phyloP scores from a whole-genome alignment of 2,329 filamentous ascomycete genomes.

The Fusarium avenaceum region DNA sequence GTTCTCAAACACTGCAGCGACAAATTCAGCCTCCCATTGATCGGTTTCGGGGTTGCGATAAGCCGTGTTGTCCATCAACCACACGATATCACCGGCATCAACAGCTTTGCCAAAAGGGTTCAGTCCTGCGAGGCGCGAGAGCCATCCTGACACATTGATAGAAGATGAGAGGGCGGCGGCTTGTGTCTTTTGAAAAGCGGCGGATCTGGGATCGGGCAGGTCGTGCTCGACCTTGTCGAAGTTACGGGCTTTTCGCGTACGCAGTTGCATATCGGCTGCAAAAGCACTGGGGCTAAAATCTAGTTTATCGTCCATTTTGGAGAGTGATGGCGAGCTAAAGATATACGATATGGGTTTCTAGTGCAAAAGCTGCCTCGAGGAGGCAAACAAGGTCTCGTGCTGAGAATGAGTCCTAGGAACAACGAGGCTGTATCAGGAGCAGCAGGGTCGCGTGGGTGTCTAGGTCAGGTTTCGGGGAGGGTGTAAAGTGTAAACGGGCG shows the following conservation, averaged over 20 bases:
- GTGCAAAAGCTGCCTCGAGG: conserved; percentile 12
- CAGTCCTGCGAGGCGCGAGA: conserved; percentile 64
- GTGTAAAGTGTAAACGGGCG: neutral
- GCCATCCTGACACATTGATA: conserved; percentile 44
- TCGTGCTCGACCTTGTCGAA: conserved; percentile 66
- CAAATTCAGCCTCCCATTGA: conserved; percentile 84
- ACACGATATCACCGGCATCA: conserved; percentile 78
- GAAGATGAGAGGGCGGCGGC: conserved; percentile 51
- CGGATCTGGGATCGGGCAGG: conserved; percentile 56
- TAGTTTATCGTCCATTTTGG: conserved; percentile 46
- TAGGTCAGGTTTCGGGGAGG: conserved; percentile 35
- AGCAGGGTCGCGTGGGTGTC: conserved; percentile 41
- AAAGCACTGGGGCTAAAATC: conserved; percentile 47
- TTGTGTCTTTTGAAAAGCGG: conserved; percentile 50
- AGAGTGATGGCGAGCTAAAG: conserved; percentile 6
- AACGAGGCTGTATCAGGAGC: conserved; percentile 40
- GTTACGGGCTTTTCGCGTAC: conserved; percentile 62
- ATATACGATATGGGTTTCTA: conserved; percentile 20
- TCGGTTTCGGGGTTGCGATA: conserved; percentile 67
- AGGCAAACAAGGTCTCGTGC: conserved; percentile 36
- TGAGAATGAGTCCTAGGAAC: conserved; percentile 31
- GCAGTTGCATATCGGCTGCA: conserved; percentile 63
- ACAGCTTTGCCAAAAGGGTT: conserved; percentile 73
- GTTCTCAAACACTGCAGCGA: conserved; percentile 84
- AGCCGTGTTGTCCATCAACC: conserved; percentile 92